These are phyloP conservation scores for Buddleja alternifolia DNA, from an alignment of 257 asterid species.

Conservation along the genomic window DNA sequence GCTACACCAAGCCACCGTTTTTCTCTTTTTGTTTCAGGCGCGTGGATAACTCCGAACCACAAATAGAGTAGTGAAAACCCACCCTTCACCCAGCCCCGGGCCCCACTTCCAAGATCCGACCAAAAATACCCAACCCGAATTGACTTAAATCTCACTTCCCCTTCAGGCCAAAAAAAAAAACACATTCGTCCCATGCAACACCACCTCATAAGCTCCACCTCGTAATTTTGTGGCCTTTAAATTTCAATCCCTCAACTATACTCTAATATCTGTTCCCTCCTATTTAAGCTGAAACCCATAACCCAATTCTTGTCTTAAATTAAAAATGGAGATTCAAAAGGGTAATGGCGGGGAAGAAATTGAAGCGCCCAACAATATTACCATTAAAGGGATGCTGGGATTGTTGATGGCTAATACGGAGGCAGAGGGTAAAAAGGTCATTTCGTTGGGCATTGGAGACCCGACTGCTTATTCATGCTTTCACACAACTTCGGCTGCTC, in stretches of 20 bases:
- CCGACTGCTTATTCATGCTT: slow-evolving; percentile 83
- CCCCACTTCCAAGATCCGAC: slow-evolving; percentile 18
- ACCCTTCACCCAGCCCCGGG: not conserved
- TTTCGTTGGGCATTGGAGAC: slow-evolving; percentile 84
- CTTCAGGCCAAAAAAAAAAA: not conserved
- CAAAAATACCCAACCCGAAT: not conserved
- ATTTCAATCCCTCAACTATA: slow-evolving; percentile 12
- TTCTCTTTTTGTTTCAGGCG: not conserved
- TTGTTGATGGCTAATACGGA: slow-evolving; percentile 51
- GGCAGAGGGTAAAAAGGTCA: slow-evolving; percentile 39
- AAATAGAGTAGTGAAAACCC: not conserved
- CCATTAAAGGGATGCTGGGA: slow-evolving; percentile 78
- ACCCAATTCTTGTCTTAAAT: not conserved
- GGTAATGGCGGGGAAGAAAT: slow-evolving; percentile 16
- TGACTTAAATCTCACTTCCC: not conserved
- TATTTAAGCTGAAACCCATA: slow-evolving; percentile 11
- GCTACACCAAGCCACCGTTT: not conserved
- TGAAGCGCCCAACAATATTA: slow-evolving; percentile 54
- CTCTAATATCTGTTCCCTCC: not conserved
- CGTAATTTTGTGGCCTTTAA: slow-evolving; percentile 19
- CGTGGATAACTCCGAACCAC: slow-evolving; percentile 24
- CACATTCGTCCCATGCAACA: slow-evolving; percentile 22
- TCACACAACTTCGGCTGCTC: slow-evolving; percentile 52
- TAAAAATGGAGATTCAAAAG: slow-evolving; percentile 17
- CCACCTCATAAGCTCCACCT: not conserved